These are phyloP conservation scores for Pichia sp. DNA, from an alignment of 1,139 yeast genomes.

Conservation along the genomic window DNA sequence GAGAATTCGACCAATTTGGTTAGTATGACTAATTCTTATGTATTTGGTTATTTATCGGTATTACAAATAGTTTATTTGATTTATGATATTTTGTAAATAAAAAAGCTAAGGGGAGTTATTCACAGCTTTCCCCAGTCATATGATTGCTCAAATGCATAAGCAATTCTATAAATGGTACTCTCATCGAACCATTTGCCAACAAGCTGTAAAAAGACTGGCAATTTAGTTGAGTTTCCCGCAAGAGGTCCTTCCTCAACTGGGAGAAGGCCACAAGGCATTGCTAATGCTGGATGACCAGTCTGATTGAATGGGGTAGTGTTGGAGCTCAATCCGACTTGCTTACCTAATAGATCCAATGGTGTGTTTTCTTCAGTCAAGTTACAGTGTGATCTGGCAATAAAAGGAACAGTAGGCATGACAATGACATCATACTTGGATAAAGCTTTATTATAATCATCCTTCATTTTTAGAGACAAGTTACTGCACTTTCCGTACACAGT, in stretches of 20 bases:
- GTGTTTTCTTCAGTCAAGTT: slow-evolving; percentile 12
- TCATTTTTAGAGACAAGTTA: slow-evolving; percentile 28
- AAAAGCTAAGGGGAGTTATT: no score
- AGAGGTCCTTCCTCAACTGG: slow-evolving; percentile 17
- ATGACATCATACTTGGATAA: slow-evolving; percentile 24
- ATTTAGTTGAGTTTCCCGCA: slow-evolving; percentile 25
- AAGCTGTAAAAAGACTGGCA: slow-evolving; percentile 38
- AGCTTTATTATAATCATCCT: slow-evolving; percentile 28
- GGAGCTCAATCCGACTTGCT: slow-evolving; percentile 29
- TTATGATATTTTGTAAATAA: no score
- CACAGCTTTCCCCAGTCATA: slow-evolving; percentile 24
- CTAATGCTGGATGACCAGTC: slow-evolving; percentile 32
- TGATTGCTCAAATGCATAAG: slow-evolving; percentile 31
- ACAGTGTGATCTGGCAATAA: slow-evolving; percentile 21
- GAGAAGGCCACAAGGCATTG: slow-evolving; percentile 29
- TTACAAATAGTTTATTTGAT: no score
- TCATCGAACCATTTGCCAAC: slow-evolving; percentile 49
- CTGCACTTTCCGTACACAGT: slow-evolving; percentile 28
- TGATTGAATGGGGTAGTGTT: slow-evolving; percentile 31
- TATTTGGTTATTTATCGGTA: no score
- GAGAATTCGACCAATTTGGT: no score
- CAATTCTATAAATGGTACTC: slow-evolving; percentile 30
- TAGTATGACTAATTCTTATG: no score
- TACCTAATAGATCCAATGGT: slow-evolving; percentile 21
- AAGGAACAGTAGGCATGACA: slow-evolving; percentile 26